Evolutionary conservation across 768 basidiomycete species (phyloP), one percentile per base, ranked within the genome.

Genomic region (Tricholoma sp.): DNA sequence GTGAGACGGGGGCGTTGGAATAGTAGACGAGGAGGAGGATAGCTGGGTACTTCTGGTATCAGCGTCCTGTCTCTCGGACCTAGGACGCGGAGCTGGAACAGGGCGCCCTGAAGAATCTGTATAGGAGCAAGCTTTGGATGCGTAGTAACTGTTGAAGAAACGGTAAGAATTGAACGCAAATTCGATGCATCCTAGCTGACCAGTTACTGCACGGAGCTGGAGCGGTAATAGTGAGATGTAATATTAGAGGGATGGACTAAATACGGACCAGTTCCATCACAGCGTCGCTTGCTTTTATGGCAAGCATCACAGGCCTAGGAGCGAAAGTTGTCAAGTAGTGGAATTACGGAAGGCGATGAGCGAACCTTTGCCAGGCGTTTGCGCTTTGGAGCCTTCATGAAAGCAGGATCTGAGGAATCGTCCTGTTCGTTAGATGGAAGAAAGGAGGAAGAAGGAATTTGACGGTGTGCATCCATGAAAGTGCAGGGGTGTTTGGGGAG

Each of bases 201-300:
- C 89, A 91, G 65, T 91, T 91, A 68, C 87, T 88, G 65, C 89
- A 91, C 6, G 88, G 88, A 9, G 86, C 86, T 88, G 69, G 49
- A 63, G 53, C 17, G 59, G 53, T 24, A 62, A 33, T 18, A 39
- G 37, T 55, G 42, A 58, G 60, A 62, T 52, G 54, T 17, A 52
- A 63, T 47, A 50, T 56, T 54, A 52, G 53, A 42, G 48, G 18
- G 50, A 58, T 48, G 57, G 55, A 37, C 20, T 39, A 59, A 45
- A 50, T 32, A 75, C 83, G 57, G 58, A 86, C 88, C 84, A 58
- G 86, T 89, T 32, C 89, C 89, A 70, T 91, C 89, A 71, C 89
- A 91, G 49, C 89, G 82, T 24, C 90, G 82, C 67, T 92, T 92
- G 72, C 84, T 86, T 69, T 88, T 89, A 67, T 92, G 91, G 68